Evolutionary conservation across 805 yeast genomes (phyloP), one percentile per base, ranked within the genome.

Genomic region (Torulaspora microellipsoides): DNA sequence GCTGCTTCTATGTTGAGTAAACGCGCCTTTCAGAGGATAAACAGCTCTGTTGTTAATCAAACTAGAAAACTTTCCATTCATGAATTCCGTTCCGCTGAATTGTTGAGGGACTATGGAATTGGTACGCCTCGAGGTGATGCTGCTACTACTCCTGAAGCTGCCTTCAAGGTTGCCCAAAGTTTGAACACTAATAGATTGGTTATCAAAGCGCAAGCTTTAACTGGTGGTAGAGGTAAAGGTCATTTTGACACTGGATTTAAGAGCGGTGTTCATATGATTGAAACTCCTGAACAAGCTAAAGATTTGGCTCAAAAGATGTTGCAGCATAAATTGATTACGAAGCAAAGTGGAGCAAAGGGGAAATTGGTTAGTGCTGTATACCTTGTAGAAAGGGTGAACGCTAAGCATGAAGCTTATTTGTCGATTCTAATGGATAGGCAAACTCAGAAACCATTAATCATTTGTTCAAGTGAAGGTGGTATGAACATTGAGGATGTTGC

Each of bases 161-260:
- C 98, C 34, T 85, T 67, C 66, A 75, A 82, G 47, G 81, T 83
- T 42, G 98, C 98, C 56, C 77, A 82, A 70, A 70, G 73, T 45
- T 76, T 93, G 62, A 49, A 54, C 10, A 76, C 77, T 56, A 76
- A 85, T 54, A 81, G 82, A 61, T 74, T 93, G 69, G 99, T 93
- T 52, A 77, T 93, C 68, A 93, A 93, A 76, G 99, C 99, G 49
- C 99, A 93, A 74, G 97, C 96, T 38, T 78, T 93, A 62, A 90
- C 99, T 47, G 99, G 99, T 72, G 99, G 99, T 65, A 83, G 99
- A 72, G 99, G 99, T 72, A 93, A 93, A 71, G 99, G 99, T 52
- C 90, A 87, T 70, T 90, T 93, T 55, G 96, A 90, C 72, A 82
- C 81, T 59, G 99, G 99, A 41, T 80, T 87, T 66, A 81, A 91